Conservation (phyloP, 768 basidiomycete species). For the Paxillus rubicundulus region DNA sequence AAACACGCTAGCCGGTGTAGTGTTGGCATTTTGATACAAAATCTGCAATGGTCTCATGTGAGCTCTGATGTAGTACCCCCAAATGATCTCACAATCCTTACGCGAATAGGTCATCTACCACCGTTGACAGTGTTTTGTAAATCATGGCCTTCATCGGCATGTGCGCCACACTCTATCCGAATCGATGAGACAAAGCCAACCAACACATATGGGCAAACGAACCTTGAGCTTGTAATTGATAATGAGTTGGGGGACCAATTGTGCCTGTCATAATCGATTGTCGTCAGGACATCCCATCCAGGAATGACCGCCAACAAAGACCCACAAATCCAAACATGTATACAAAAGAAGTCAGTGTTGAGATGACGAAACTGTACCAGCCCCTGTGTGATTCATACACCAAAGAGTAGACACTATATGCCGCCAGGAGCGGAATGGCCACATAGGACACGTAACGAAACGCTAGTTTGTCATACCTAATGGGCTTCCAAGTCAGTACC, state of each 20-base stretch:
- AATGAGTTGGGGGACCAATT: conserved; percentile 83
- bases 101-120: conserved; percentile 92
- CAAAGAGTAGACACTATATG: conserved; percentile 77
- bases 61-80: conserved; percentile 9
- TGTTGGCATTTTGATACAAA: conserved; percentile 96
- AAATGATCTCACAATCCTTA: conserved; percentile 38
- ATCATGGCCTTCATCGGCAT: conserved; percentile 99
- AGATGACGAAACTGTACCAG: conserved; percentile 96
- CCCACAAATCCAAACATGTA: conserved; percentile 98
- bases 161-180: conserved; percentile 81
- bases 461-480: conserved; percentile 85
- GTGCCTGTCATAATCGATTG: conserved; percentile 51
- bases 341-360: conserved; percentile 88
- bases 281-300: conserved; percentile 10
- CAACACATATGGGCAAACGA: conserved; percentile 20
- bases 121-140: conserved; percentile 87
- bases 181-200: conserved; percentile 4
- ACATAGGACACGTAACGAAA: conserved; percentile 94
- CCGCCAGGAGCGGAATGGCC: conserved; percentile 76
- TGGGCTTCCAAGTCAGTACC: conserved; percentile 2
- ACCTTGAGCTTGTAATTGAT: conserved; percentile 98
- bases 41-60: conserved; percentile 43
- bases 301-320: conserved; percentile 16
- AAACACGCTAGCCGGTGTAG: conserved; percentile 89
- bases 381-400: conserved; percentile 82